phyloP scores from a whole-genome alignment of 768 basidiomycete genomes.

The Asterophora parasitica region DNA sequence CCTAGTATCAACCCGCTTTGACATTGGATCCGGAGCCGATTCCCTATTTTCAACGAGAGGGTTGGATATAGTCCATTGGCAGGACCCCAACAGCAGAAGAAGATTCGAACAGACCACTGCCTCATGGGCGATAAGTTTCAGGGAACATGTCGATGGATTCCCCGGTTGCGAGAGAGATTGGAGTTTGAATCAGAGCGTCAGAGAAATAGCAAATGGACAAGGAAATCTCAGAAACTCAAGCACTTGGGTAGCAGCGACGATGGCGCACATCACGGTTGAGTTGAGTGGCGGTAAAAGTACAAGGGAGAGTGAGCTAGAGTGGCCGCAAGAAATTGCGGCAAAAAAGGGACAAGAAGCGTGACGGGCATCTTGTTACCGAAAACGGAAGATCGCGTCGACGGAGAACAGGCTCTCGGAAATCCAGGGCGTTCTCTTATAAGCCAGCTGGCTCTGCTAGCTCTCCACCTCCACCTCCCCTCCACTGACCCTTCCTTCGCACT shows the following conservation, averaged over 20 bases:
- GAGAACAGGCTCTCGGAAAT: conserved; percentile 10
- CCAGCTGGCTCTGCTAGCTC: conserved; percentile 7
- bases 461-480: neutral
- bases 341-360: conserved; percentile 10
- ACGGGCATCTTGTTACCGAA: conserved; percentile 10
- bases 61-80: conserved; percentile 13
- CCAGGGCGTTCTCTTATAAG: conserved; percentile 16
- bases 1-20: neutral
- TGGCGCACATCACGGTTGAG: neutral
- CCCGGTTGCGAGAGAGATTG: neutral
- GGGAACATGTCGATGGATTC: neutral
- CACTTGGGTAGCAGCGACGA: neutral
- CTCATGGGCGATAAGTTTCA: conserved; percentile 18
- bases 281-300: conserved; percentile 8
- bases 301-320: neutral
- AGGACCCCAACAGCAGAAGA: conserved; percentile 17
- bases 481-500: neutral
- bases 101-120: conserved; percentile 19
- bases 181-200: neutral
- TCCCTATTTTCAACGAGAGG: conserved; percentile 10
- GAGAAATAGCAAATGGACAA: neutral
- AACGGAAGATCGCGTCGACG: conserved; percentile 20
- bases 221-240: neutral
- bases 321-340: neutral
- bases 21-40: conserved; percentile 1